Conservation (phyloP, 768 basidiomycete genomes). For the Clitopilus passeckerianus region DNA sequence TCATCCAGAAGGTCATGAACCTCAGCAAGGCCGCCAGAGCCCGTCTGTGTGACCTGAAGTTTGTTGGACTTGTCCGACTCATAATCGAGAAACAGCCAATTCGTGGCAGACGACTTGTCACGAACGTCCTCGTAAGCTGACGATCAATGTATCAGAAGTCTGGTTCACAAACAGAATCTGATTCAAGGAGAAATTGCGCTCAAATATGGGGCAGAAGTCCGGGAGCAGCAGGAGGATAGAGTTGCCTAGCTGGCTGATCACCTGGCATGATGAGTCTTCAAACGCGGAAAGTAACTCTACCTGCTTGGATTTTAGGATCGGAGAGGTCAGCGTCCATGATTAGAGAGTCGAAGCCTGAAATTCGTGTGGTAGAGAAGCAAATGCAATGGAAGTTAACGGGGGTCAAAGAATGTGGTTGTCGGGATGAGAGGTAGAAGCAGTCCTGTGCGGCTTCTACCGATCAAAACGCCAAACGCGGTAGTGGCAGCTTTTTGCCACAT, state of each 20-base stretch:
- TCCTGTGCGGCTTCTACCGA: slow-evolving; percentile 18
- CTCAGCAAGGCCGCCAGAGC: slow-evolving; percentile 75
- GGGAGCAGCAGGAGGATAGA: slow-evolving; percentile 6
- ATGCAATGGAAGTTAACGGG: slow-evolving; percentile 1
- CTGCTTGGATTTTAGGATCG: slow-evolving; percentile 68
- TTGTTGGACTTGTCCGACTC: slow-evolving; percentile 81
- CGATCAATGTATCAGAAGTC: slow-evolving; percentile 18
- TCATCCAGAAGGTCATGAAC: slow-evolving; percentile 69
- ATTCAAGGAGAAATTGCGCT: neutral
- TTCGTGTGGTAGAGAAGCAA: neutral
- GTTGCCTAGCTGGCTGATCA: neutral
- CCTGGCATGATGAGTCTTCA: slow-evolving; percentile 1
- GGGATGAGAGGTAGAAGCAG: slow-evolving; percentile 1
- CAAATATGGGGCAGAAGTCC: neutral
- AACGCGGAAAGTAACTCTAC: slow-evolving; percentile 32
- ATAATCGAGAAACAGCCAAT: slow-evolving; percentile 91
- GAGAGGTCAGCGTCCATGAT: slow-evolving; percentile 72
- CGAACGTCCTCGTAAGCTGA: slow-evolving; percentile 87
- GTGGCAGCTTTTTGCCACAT: slow-evolving; percentile 3
- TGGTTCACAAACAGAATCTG: slow-evolving; percentile 3
- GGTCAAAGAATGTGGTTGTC: neutral
- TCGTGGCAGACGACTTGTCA: slow-evolving; percentile 82
- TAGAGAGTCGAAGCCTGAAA: neutral
- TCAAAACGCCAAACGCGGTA: slow-evolving; percentile 5
- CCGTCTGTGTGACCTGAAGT: slow-evolving; percentile 72